Evolutionary conservation across 2,329 filamentous ascomycete species (phyloP).

Genomic region (Teratosphaeria epicoccoides): DNA sequence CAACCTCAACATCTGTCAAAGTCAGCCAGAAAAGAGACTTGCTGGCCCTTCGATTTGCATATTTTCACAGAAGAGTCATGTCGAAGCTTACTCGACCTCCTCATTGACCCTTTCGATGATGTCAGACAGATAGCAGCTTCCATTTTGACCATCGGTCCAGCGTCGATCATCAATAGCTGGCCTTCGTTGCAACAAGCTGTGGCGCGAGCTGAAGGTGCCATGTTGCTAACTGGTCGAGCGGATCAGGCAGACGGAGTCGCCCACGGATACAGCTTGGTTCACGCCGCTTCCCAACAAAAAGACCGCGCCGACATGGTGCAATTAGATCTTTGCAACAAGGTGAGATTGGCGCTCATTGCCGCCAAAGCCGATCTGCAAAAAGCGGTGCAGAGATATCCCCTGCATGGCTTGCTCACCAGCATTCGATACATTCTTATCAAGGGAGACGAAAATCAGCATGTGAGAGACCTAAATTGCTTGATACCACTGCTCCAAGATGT

Average conservation of each 20-base stretch:
- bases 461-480: not conserved
- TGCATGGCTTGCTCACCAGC: conserved; percentile 32
- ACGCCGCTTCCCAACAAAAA: conserved; percentile 17
- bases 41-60: conserved; percentile 40
- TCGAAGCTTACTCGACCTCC: conserved; percentile 61
- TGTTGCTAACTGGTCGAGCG: conserved; percentile 65
- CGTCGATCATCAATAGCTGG: not conserved
- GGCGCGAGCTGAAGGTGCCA: conserved; percentile 40
- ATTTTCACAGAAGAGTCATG: conserved; percentile 38
- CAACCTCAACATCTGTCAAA: conserved; percentile 32
- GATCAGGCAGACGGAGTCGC: conserved; percentile 90
- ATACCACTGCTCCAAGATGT: conserved; percentile 47
- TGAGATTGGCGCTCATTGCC: conserved; percentile 55
- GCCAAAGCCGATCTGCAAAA: conserved; percentile 54
- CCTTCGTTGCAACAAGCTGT: not conserved
- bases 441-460: conserved; percentile 8
- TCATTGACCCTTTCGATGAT: conserved; percentile 89
- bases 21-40: conserved; percentile 37
- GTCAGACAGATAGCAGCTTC: conserved; percentile 47
- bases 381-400: conserved; percentile 41
- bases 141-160: not conserved
- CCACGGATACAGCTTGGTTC: conserved; percentile 60
- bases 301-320: not conserved
- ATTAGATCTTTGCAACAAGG: conserved; percentile 43
- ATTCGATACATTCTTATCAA: conserved; percentile 25